Percentiles rank a stretch among this genome's conserved stretches.
These are phyloP conservation scores for Euphrasia confusa DNA, from an alignment of 257 asterid species.

Conservation along the genomic window DNA sequence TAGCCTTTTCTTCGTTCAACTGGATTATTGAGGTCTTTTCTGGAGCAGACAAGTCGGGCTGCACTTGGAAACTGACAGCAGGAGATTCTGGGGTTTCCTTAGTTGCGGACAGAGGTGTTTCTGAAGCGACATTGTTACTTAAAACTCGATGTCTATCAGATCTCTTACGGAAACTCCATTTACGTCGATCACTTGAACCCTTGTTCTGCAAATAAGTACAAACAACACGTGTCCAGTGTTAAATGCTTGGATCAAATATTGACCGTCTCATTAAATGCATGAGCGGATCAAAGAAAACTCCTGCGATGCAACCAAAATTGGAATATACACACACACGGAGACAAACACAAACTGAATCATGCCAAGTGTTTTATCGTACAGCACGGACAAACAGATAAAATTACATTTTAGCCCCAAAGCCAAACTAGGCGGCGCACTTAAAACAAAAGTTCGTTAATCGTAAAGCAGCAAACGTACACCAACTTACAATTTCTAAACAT, in stretches of 20 bases:
- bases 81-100: conserved; percentile 50
- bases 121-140: conserved; percentile 62
- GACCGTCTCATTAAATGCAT: conserved; percentile 11
- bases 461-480: too few relatives aligned
- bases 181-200: conserved; percentile 65
- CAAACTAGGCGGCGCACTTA: not conserved
- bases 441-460: not conserved
- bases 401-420: conserved; percentile 8
- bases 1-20: conserved; percentile 46
- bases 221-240: not conserved
- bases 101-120: conserved; percentile 47
- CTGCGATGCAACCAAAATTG: conserved; percentile 12
- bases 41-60: conserved; percentile 37
- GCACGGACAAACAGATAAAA: not conserved
- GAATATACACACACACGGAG: not conserved
- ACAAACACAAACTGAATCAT: not conserved
- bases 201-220: conserved; percentile 49
- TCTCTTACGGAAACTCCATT: conserved; percentile 91
- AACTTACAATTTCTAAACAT: not conserved
- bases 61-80: conserved; percentile 38
- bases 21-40: conserved; percentile 42
- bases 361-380: conserved; percentile 1
- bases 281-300: conserved; percentile 10
- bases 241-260: conserved; percentile 14
- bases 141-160: conserved; percentile 74